Conservation (phyloP, 768 basidiomycete species). For the Fistulinella prunicolor region DNA sequence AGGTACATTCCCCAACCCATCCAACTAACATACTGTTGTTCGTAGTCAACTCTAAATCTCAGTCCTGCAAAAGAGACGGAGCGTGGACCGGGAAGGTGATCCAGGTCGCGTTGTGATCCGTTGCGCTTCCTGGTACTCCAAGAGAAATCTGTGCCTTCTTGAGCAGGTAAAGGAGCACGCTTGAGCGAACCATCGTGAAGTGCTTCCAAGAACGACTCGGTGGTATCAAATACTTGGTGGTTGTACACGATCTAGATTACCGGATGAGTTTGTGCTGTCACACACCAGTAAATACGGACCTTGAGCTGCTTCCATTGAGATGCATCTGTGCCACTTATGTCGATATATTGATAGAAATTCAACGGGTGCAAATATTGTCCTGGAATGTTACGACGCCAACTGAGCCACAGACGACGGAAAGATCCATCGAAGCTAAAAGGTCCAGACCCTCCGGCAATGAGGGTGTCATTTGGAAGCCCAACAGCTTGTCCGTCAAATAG, state of each 20-base stretch:
- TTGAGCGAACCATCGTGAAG: slow-evolving; percentile 52
- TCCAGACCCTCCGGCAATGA: slow-evolving; percentile 43
- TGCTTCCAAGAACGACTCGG: slow-evolving; percentile 50
- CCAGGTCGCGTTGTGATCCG: slow-evolving; percentile 48
- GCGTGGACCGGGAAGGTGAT: slow-evolving; percentile 62
- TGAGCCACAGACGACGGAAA: slow-evolving; percentile 54
- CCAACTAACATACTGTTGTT: slow-evolving; percentile 58
- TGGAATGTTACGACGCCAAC: slow-evolving; percentile 47
- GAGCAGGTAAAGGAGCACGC: slow-evolving; percentile 32
- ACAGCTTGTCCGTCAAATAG: slow-evolving; percentile 45
- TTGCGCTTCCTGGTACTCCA: slow-evolving; percentile 49
- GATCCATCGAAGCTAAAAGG: slow-evolving; percentile 61
- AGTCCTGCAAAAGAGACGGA: slow-evolving; percentile 58
- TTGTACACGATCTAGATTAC: slow-evolving; percentile 52
- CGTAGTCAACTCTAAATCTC: slow-evolving; percentile 53
- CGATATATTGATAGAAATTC: slow-evolving; percentile 56
- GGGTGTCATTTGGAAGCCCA: slow-evolving; percentile 47
- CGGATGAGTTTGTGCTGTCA: not conserved
- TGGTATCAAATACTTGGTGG: slow-evolving; percentile 49
- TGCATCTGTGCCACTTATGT: slow-evolving; percentile 52
- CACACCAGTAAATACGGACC: slow-evolving; percentile 24
- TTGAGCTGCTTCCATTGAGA: slow-evolving; percentile 51
- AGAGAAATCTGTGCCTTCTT: slow-evolving; percentile 33
- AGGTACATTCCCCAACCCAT: slow-evolving; percentile 64
- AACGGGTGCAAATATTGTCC: slow-evolving; percentile 54